Percentiles rank a stretch among this genome's conserved stretches.
phyloP scores from a whole-genome alignment of 495 filamentous ascomycete genomes.

The Thermothielavioides terrestris region DNA sequence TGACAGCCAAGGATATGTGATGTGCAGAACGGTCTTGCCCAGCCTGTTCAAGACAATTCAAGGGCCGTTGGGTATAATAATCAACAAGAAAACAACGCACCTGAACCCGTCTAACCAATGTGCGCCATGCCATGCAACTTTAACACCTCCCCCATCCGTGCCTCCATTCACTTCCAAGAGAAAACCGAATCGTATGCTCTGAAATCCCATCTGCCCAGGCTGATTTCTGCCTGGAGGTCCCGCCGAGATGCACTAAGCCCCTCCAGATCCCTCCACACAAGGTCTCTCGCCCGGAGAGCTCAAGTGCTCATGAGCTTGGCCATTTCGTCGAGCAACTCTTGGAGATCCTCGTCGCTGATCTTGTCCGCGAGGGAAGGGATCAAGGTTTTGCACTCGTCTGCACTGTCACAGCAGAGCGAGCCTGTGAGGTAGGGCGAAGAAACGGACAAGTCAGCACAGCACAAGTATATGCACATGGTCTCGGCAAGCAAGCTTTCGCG shows the following conservation, averaged over 20 bases:
- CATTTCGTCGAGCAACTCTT: slow-evolving; percentile 84
- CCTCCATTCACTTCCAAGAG: too few species aligned
- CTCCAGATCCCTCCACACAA: neutral
- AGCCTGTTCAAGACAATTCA: neutral
- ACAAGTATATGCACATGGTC: too few species aligned
- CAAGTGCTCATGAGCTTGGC: slow-evolving; percentile 50
- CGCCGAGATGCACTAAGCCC: too few species aligned
- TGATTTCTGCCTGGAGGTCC: too few species aligned
- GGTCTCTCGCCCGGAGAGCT: neutral
- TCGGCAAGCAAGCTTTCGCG: too few species aligned
- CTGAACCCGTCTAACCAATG: neutral
- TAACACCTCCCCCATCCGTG: too few species aligned
- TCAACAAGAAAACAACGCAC: slow-evolving; percentile 1
- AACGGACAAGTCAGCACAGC: slow-evolving; percentile 2
- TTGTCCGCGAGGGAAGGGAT: slow-evolving; percentile 86
- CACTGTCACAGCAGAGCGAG: slow-evolving; percentile 80
- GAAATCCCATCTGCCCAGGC: too few species aligned
- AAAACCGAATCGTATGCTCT: too few species aligned
- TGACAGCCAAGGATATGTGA: too few species aligned
- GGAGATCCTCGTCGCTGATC: slow-evolving; percentile 76
- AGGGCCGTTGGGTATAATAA: slow-evolving; percentile 6
- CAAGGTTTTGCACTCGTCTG: slow-evolving; percentile 92
- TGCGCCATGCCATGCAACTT: slow-evolving; percentile 15
- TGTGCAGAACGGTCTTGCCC: too few species aligned
- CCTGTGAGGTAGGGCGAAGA: slow-evolving; percentile 38